Conservation (phyloP, 495 filamentous ascomycete species). For the Hyaloscypha finlandica region DNA sequence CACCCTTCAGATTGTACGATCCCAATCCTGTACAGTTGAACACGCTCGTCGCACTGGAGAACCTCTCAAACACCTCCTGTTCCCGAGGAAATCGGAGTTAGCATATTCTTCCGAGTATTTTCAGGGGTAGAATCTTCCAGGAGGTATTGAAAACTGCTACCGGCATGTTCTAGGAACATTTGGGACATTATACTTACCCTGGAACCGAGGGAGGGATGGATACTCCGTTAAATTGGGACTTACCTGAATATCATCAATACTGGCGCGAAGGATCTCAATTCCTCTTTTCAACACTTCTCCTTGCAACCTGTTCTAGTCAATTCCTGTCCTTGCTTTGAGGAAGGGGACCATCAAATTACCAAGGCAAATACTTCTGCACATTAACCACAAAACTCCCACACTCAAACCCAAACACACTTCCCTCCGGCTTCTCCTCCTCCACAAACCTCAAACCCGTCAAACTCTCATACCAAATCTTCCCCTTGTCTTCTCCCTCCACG, state of each 20-base stretch:
- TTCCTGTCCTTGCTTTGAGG: neutral
- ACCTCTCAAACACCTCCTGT: conserved; percentile 45
- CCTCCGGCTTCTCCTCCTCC: conserved; percentile 28
- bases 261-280: conserved; percentile 47
- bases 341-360: conserved; percentile 17
- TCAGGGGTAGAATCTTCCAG: no score
- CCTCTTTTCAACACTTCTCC: conserved; percentile 56
- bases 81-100: no score
- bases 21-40: conserved; percentile 76
- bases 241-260: conserved; percentile 53
- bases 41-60: conserved; percentile 53
- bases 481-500: conserved; percentile 18
- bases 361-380: conserved; percentile 35
- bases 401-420: conserved; percentile 33
- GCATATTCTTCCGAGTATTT: no score
- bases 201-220: no score
- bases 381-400: conserved; percentile 34
- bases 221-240: no score
- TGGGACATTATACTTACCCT: no score
- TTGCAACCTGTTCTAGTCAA: conserved; percentile 29
- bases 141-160: no score
- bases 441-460: conserved; percentile 29
- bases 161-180: no score
- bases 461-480: conserved; percentile 38
- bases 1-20: conserved; percentile 63